These are phyloP conservation scores for Colletotrichum tofieldiae DNA, from an alignment of 2,329 filamentous ascomycete genomes.

Conservation along the genomic window DNA sequence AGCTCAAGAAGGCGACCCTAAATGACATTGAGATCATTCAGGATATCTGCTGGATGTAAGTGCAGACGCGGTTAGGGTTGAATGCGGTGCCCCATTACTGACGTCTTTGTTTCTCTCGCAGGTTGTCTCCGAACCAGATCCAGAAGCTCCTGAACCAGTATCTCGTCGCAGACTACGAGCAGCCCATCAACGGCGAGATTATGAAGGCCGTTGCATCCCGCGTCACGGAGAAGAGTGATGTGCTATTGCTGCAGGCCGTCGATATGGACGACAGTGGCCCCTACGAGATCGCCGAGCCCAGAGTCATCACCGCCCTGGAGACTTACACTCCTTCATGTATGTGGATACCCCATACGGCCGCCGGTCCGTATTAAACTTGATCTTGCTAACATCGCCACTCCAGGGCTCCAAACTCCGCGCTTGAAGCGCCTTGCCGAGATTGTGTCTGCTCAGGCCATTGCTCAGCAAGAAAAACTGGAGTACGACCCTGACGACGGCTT, in stretches of 20 bases:
- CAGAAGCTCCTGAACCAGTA: slow-evolving; percentile 99
- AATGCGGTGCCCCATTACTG: slow-evolving; percentile 2
- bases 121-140: slow-evolving; percentile 98
- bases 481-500: slow-evolving; percentile 62
- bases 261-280: slow-evolving; percentile 99
- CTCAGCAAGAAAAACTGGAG: slow-evolving; percentile 91
- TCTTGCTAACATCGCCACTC: slow-evolving; percentile 49
- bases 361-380: slow-evolving; percentile 24
- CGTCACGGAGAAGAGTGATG: slow-evolving; percentile 98
- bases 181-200: slow-evolving; percentile 99
- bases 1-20: slow-evolving; percentile 98
- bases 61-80: slow-evolving; percentile 46
- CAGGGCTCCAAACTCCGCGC: slow-evolving; percentile 95
- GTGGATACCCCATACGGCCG: slow-evolving; percentile 51
- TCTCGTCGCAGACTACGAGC: slow-evolving; percentile 97
- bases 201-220: slow-evolving; percentile 99
- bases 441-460: slow-evolving; percentile 95
- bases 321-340: slow-evolving; percentile 98
- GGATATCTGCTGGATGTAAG: slow-evolving; percentile 99
- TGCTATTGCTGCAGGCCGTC: slow-evolving; percentile 91
- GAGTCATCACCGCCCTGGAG: slow-evolving; percentile 95
- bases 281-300: slow-evolving; percentile 97
- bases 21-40: slow-evolving; percentile 99
- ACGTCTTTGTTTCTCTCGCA: slow-evolving; percentile 52
- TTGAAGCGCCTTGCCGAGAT: slow-evolving; percentile 98